Evolutionary conservation across 352 stramenopile genomes (phyloP).

Genomic region (Globisporangium perplexum): DNA sequence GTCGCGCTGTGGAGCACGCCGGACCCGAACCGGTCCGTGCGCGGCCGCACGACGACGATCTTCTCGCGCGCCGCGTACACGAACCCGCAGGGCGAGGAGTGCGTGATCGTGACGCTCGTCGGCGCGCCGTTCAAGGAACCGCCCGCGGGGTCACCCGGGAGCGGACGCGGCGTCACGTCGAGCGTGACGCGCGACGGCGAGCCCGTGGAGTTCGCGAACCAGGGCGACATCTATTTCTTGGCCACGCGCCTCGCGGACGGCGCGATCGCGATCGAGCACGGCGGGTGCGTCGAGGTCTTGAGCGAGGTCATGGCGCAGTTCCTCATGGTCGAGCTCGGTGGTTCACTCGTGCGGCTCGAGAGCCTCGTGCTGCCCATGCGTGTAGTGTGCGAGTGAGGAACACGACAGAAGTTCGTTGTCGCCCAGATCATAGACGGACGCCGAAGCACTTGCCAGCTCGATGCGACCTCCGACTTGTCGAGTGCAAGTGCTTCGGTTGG

Average conservation of each 20-base stretch:
- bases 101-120: slow-evolving; percentile 4
- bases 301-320: slow-evolving; percentile 6
- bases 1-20: slow-evolving; percentile 9
- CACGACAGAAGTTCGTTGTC: too few relatives aligned
- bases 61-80: background rate
- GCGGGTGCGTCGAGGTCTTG: slow-evolving; percentile 8
- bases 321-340: slow-evolving; percentile 9
- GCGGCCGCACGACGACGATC: slow-evolving; percentile 1
- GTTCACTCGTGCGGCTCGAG: slow-evolving; percentile 8
- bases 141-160: background rate
- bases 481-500: too few relatives aligned
- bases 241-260: background rate
- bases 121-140: slow-evolving; percentile 2
- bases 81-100: background rate
- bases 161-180: background rate
- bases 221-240: slow-evolving; percentile 4
- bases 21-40: background rate
- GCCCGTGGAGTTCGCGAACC: slow-evolving; percentile 3
- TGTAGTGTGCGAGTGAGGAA: too few relatives aligned
- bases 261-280: slow-evolving; percentile 4
- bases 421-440: too few relatives aligned
- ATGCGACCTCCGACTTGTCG: too few relatives aligned
- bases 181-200: background rate
- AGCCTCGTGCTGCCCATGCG: slow-evolving; percentile 6
- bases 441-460: too few relatives aligned